Base-by-base conservation (phyloP, 805 yeast species). In the Starmerella cellae region DNA sequence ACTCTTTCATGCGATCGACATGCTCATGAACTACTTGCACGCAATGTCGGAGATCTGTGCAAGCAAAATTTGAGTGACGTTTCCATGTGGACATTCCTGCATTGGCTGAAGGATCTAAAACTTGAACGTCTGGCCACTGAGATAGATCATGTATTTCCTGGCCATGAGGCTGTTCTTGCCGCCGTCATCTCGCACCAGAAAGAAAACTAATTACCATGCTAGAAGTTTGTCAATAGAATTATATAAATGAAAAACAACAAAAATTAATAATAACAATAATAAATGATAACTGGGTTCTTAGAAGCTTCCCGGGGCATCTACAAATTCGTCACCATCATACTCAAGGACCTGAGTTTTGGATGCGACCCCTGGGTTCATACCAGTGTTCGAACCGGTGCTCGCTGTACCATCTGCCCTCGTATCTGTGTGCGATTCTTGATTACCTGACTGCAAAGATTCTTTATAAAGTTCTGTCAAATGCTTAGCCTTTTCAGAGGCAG, bases 401-500 rank as follows among this genome's bases (percentile, higher is more conserved):
- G n/a, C n/a, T n/a, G n/a, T n/a, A n/a, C n/a, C n/a, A n/a, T n/a
- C n/a, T n/a, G n/a, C n/a, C n/a, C n/a, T n/a, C n/a, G n/a, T n/a
- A n/a, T n/a, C n/a, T n/a, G n/a, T n/a, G n/a, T n/a, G n/a, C n/a
- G n/a, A n/a, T n/a, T n/a, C n/a, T n/a, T n/a, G n/a, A n/a, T n/a
- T n/a, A n/a, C n/a, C n/a, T n/a, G n/a, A n/a, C n/a, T n/a, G n/a
- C n/a, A n/a, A n/a, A n/a, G n/a, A n/a, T n/a, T n/a, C n/a, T n/a
- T n/a, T n/a, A n/a, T n/a, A 14, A n/a, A 8, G 8, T 13, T 28
- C 16, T 14, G 21, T 17, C 10, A 18, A 20, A 21, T 21, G 34
- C 34, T 31, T 16, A 11, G 5, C n/a, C 62, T 82, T 79, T 55
- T 74, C 61, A 46, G 63, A 70, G 13, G 83, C 91, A 11, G 91